Evolutionary conservation across 2,329 filamentous ascomycete species (phyloP).

Genomic region (Fusarium napiforme): DNA sequence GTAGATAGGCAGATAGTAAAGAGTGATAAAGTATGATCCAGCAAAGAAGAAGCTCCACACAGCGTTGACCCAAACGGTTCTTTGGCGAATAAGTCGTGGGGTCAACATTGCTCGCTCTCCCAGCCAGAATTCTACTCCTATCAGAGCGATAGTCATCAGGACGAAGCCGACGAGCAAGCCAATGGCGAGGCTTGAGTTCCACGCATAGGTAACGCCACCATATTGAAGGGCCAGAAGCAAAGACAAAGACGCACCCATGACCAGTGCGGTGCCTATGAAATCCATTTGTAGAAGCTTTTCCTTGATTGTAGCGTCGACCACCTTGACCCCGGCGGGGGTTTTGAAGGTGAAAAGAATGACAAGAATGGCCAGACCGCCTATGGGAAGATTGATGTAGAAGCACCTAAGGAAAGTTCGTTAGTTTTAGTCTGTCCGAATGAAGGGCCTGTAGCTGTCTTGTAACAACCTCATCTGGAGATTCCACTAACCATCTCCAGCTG

Average conservation of each 20-base stretch:
- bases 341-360: background rate
- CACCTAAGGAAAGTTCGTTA: background rate
- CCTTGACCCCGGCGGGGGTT: background rate
- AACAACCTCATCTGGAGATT: fast-evolving
- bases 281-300: background rate
- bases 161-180: background rate
- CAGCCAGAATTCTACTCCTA: background rate
- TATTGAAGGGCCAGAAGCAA: background rate
- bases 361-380: background rate
- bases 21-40: background rate
- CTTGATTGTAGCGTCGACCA: background rate
- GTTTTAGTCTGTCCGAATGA: fast-evolving
- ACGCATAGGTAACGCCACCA: background rate
- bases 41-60: background rate
- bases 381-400: background rate
- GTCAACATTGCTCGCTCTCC: background rate
- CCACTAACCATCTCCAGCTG: background rate
- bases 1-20: background rate
- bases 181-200: background rate
- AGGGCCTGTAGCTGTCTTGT: fast-evolving
- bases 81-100: background rate
- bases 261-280: background rate
- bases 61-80: background rate
- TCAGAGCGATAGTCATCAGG: background rate
- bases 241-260: background rate